These are phyloP conservation scores for Daldinia sp. DNA, from an alignment of 2,329 filamentous ascomycete species.

Conservation along the genomic window DNA sequence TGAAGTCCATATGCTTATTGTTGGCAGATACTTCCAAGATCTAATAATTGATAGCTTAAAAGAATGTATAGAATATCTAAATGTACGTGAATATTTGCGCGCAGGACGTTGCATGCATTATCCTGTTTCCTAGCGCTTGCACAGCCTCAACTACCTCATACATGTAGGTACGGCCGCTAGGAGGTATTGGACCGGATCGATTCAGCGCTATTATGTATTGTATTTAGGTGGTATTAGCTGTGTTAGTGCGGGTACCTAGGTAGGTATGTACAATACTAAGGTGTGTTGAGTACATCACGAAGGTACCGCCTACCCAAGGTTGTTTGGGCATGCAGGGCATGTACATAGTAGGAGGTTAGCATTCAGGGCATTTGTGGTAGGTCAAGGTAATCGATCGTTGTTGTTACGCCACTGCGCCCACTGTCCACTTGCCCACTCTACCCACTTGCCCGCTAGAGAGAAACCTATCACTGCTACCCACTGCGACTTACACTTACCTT, in stretches of 20 bases:
- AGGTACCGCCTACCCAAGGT: background rate
- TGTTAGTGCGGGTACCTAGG: background rate
- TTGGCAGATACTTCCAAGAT: background rate
- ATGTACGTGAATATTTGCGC: background rate
- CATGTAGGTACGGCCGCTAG: slow-evolving; percentile 10
- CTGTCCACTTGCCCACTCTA: too few relatives aligned
- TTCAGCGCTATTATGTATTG: slow-evolving; percentile 12
- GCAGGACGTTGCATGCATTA: background rate
- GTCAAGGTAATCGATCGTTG: slow-evolving; percentile 10
- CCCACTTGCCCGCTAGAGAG: too few relatives aligned
- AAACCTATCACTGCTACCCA: slow-evolving; percentile 29
- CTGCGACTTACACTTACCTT: slow-evolving; percentile 6
- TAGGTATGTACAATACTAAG: background rate
- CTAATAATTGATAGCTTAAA: too few relatives aligned
- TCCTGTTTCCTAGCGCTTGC: slow-evolving; percentile 33
- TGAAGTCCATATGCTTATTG: background rate
- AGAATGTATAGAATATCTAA: background rate
- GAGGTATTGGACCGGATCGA: slow-evolving; percentile 20
- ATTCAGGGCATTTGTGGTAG: too few relatives aligned
- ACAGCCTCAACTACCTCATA: slow-evolving; percentile 35
- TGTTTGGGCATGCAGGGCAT: too few relatives aligned
- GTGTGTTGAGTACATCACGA: background rate
- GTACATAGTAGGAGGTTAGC: too few relatives aligned
- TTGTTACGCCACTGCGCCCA: slow-evolving; percentile 10
- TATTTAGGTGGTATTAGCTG: background rate